Conservation (phyloP, 2,329 filamentous ascomycete species). For the Dendryphion nanum region DNA sequence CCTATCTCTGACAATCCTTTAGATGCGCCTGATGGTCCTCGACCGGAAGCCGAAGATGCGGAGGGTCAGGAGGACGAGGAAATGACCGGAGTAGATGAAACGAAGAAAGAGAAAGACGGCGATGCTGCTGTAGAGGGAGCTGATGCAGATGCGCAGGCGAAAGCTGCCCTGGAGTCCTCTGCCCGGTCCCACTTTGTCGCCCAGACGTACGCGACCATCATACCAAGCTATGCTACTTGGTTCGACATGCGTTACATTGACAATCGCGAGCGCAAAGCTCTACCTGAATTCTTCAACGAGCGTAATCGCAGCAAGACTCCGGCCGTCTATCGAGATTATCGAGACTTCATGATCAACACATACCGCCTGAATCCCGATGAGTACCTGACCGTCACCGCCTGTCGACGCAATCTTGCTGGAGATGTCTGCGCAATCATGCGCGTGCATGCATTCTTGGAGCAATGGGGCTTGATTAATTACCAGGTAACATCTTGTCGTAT, state of each 20-base stretch:
- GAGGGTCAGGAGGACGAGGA: constrained; percentile 70
- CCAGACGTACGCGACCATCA: constrained; percentile 92
- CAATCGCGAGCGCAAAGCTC: constrained; percentile 85
- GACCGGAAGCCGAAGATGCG: constrained; percentile 55
- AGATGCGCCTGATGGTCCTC: constrained; percentile 66
- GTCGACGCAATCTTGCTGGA: constrained; percentile 88
- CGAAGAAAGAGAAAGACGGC: constrained; percentile 40
- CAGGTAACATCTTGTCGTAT: constrained; percentile 61
- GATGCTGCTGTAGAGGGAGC: constrained; percentile 29
- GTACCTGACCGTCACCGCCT: constrained; percentile 95
- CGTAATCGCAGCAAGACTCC: constrained; percentile 97
- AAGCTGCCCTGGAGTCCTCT: constrained; percentile 77
- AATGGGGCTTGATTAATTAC: constrained; percentile 99
- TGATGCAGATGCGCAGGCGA: constrained; percentile 61
- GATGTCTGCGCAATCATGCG: constrained; percentile 99
- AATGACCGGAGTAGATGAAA: constrained; percentile 46
- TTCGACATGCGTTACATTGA: constrained; percentile 97
- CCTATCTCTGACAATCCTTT: constrained; percentile 62
- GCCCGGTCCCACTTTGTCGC: constrained; percentile 89
- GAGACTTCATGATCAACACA: constrained; percentile 99
- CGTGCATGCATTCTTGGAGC: constrained; percentile 94
- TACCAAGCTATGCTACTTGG: constrained; percentile 97
- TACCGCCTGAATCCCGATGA: constrained; percentile 94
- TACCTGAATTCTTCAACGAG: constrained; percentile 98
- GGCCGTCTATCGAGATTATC: constrained; percentile 96